A percentile compares a stretch with the other conserved stretches of the same genome.
Conservation (phyloP, 2,329 filamentous ascomycete species). For the Helotiales sp. region DNA sequence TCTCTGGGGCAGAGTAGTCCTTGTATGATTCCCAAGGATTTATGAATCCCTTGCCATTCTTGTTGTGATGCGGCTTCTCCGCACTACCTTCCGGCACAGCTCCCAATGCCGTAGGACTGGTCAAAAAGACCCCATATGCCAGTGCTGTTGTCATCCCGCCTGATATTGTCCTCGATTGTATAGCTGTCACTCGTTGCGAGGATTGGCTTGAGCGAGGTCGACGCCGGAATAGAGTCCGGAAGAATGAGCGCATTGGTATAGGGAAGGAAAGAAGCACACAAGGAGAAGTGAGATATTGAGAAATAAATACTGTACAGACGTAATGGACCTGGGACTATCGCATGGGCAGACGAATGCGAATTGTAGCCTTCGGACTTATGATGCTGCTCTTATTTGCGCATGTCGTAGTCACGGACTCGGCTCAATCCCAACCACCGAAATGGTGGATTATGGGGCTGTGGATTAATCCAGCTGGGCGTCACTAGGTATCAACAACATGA, state of each 20-base stretch:
- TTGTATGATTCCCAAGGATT: constrained; percentile 58
- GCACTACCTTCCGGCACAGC: constrained; percentile 36
- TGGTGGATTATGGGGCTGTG: neutral
- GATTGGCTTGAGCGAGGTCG: constrained; percentile 14
- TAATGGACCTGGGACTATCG: neutral
- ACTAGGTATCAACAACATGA: too few species aligned
- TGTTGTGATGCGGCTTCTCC: constrained; percentile 50
- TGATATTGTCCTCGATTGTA: constrained; percentile 22
- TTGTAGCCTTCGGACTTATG: constrained; percentile 6
- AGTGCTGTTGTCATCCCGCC: constrained; percentile 23
- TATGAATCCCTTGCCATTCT: constrained; percentile 52
- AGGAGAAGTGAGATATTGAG: neutral
- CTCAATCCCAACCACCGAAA: neutral
- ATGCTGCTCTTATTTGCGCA: neutral
- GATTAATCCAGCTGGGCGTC: too few species aligned
- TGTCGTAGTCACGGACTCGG: constrained; percentile 5
- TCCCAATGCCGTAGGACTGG: constrained; percentile 24
- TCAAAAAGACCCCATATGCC: constrained; percentile 29
- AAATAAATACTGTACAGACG: neutral
- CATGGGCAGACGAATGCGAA: constrained; percentile 1
- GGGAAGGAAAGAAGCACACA: constrained; percentile 39
- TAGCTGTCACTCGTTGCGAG: constrained; percentile 1
- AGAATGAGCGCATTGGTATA: constrained; percentile 48
- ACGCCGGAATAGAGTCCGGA: constrained; percentile 26
- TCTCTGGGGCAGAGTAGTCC: constrained; percentile 35